Evolutionary conservation across 495 filamentous ascomycete species (phyloP), one percentile per base, ranked within the genome.

Genomic region (Neurospora sublineolata): DNA sequence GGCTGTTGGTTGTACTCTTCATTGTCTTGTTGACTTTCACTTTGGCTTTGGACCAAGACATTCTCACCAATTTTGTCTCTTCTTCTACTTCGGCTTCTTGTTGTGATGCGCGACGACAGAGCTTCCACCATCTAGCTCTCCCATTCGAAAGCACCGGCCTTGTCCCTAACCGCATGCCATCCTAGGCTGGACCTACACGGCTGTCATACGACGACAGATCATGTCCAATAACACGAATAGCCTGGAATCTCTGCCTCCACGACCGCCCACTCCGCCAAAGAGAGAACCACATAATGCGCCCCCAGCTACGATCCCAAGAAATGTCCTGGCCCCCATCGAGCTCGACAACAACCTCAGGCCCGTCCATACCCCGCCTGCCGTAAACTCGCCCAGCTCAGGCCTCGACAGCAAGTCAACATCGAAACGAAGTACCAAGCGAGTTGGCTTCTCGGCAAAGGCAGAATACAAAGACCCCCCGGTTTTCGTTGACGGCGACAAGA

Each of bases 361-460:
- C 68, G 71, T 85, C 0, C 83, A 85, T 42, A 88, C 86, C 10
- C 86, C 85, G 18, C 82, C 84, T 1, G 84, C 76, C 20, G 76
- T 75, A 46, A 79, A 83, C 78, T 87, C 81, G 23, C 82, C 82
- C 18, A 75, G 75, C 39, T 77, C 76, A 70, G 87, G 89, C 82
- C 78, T 87, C 85, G 78, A 90, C 82, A 83, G 91, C 83, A 78
- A 88, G 79, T 86, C 89, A 73, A 83, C 86, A 81, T 81, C 84
- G 75, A 79, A 83, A 72, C 79, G 81, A 27, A 79, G 80, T 10
- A 75, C 80, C 72, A 97, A 97, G 81, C 87, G 85, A 75, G 92
- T 94, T 68, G 89, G 86, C 37, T 94, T 92, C 81, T 93, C 91
- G 16, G 88, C 88, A 73, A 87, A 89, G 81, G 87, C 89, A 69